These are phyloP conservation scores for Epichloe festucae DNA, from an alignment of 2,329 filamentous ascomycete species.

Conservation along the genomic window DNA sequence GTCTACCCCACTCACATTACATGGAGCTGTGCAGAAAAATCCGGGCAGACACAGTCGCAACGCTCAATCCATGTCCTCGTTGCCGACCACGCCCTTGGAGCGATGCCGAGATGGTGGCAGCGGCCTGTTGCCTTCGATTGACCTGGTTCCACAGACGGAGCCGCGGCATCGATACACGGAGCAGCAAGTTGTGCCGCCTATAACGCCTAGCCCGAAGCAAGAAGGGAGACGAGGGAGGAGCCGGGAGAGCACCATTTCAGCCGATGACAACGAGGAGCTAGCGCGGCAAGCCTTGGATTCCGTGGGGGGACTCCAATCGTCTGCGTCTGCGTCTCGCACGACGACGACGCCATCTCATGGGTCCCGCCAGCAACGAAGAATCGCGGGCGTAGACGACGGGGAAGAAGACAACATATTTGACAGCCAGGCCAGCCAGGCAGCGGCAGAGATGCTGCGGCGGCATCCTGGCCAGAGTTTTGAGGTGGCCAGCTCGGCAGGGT, in stretches of 20 bases:
- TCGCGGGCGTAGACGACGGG: slow-evolving; percentile 12
- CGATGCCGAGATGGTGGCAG: slow-evolving; percentile 35
- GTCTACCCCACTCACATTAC: slow-evolving; percentile 47
- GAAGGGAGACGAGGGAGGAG: slow-evolving; percentile 53
- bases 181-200: slow-evolving; percentile 26
- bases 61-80: slow-evolving; percentile 70
- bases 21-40: slow-evolving; percentile 33
- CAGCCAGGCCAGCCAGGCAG: slow-evolving; percentile 66
- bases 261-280: slow-evolving; percentile 39
- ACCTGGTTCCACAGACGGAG: slow-evolving; percentile 49
- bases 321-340: slow-evolving; percentile 12
- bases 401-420: slow-evolving; percentile 48
- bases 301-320: slow-evolving; percentile 31
- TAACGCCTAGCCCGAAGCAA: slow-evolving; percentile 29
- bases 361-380: slow-evolving; percentile 9
- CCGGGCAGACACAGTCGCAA: slow-evolving; percentile 57
- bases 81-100: slow-evolving; percentile 62
- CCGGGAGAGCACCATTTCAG: slow-evolving; percentile 77
- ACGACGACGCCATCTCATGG: slow-evolving; percentile 10
- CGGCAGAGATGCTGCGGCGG: slow-evolving; percentile 59
- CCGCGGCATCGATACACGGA: slow-evolving; percentile 32
- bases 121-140: slow-evolving; percentile 46
- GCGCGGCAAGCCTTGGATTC: slow-evolving; percentile 40
- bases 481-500: slow-evolving; percentile 29
- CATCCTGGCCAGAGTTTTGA: slow-evolving; percentile 41